Evolutionary conservation across 768 basidiomycete genomes (phyloP), one percentile per base, ranked within the genome.

Genomic region (Wakefieldia striispora): DNA sequence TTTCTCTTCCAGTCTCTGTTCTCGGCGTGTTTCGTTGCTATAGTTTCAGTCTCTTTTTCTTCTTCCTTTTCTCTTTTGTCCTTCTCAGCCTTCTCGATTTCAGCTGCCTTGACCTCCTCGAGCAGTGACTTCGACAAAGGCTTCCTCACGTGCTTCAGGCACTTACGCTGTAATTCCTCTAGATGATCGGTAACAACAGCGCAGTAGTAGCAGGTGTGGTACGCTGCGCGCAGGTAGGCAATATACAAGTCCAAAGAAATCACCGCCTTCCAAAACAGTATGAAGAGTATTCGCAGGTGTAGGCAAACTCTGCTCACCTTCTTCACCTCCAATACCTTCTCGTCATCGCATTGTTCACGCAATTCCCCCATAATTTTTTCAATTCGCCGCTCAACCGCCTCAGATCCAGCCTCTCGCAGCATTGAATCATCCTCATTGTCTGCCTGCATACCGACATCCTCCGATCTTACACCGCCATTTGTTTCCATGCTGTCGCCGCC

Each of bases 181-280:
- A 88, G 72, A 74, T 93, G 93, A 73, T 95, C 88, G 67, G 86
- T 88, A 59, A 91, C 82, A 66, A 91, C 84, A 61, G 88, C 86
- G 78, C 97, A 99, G 74, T 99, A 99, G 73, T 95, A 99, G 81
- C 97, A 97, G 64, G 91, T 85, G 80, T 92, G 80, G 72, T 88
- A 94, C 47, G 90, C 95, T 66, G 84, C 79, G 59, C 97, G 91
- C 64, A 99, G 75, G 72, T 97, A 98, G 44, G 88, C 86, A 69
- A 98, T 76, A 71, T 93, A 93, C 69, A 95, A 75, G 74, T 99
- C 97, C 70, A 97, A 80, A 61, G 88, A 80, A 61, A 94, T 74
- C 62, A 82, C 79, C 60, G 83, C 82, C 90, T 93, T 54, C 44
- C 33, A 65, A 33, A 45, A 61, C 41, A 35, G 48, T 45, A 68